Evolutionary conservation across 768 basidiomycete genomes (phyloP), one percentile per base, ranked within the genome.

Genomic region (Xerocomus spinulosus): DNA sequence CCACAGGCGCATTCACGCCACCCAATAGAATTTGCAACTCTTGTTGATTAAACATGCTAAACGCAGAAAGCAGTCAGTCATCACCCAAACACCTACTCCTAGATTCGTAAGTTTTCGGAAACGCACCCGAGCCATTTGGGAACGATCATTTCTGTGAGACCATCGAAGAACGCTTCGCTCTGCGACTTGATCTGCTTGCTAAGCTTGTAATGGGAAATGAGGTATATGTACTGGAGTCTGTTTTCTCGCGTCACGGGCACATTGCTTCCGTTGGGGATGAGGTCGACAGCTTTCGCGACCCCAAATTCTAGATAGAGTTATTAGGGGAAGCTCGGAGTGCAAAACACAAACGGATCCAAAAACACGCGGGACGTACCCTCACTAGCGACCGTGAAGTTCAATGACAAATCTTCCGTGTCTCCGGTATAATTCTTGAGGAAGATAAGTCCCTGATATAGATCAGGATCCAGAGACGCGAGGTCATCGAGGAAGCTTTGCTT

Each of bases 21-120:
- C 94, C 94, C 6, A 99, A 75, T 1, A 98, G 73, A 40, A 95
- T 85, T 62, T 93, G 92, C 4, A 97, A 73, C 66, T 98, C 96
- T 62, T 91, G 87, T 55, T 95, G 94, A 65, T 97, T 95, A 70
- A 98, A 99, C 90, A 98, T 94, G 37, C 92, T 89, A 52, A 41
- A 38, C 14, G 32, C 38, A 55, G 30, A 14, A 20, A 46, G 32
- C 17, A 8, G 28, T 67, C 32, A 60, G 50, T 23, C 14, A 10
- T 25, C 29, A 28, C 10, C 26, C 26, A 10, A 28, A 28, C 26
- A 6, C 10, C 26, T 28, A 5, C 26, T 28, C 26, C 26, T 28
- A 28, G 26, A 28, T 28, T 13, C 12, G 13, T 14, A 10, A 17
- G 2, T 20, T 37, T 36, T 35, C 14, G 9, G 14, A 42, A 35